Evolutionary conservation across 371 early-diverging fungal species (phyloP).

Genomic region (Dichotomocladium elegans): DNA sequence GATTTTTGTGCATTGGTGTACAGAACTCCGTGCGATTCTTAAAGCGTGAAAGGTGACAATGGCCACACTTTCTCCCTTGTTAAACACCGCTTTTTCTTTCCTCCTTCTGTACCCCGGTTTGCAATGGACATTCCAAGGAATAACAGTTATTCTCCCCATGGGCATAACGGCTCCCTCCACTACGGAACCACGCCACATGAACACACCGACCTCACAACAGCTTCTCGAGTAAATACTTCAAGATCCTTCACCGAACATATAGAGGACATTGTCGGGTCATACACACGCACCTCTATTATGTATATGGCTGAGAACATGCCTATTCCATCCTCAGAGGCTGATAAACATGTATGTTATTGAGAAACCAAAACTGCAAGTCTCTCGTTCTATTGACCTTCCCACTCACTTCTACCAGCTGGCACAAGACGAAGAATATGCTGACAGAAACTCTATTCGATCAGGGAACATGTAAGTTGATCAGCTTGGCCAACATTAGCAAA

Average conservation of each 20-base stretch:
- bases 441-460: slow-evolving; percentile 1
- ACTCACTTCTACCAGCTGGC: neutral
- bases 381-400: no score
- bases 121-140: neutral
- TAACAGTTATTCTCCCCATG: neutral
- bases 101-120: neutral
- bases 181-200: neutral
- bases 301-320: slow-evolving; percentile 35
- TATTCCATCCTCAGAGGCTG: slow-evolving; percentile 6
- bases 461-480: neutral
- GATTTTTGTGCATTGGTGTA: no score
- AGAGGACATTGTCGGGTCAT: slow-evolving; percentile 36
- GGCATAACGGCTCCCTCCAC: neutral
- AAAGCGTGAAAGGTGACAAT: no score
- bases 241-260: slow-evolving; percentile 22
- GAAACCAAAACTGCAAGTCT: no score
- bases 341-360: slow-evolving; percentile 4
- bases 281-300: slow-evolving; percentile 32
- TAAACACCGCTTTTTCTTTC: neutral
- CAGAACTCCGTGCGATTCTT: no score
- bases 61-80: neutral
- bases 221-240: neutral
- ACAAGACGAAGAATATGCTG: slow-evolving; percentile 6
- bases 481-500: no score
- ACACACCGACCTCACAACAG: neutral